Evolutionary conservation across 1,284 basidiomycete species (phyloP), one percentile per base, ranked within the genome.

Genomic region (Cutaneotrichosporon mucoides): DNA sequence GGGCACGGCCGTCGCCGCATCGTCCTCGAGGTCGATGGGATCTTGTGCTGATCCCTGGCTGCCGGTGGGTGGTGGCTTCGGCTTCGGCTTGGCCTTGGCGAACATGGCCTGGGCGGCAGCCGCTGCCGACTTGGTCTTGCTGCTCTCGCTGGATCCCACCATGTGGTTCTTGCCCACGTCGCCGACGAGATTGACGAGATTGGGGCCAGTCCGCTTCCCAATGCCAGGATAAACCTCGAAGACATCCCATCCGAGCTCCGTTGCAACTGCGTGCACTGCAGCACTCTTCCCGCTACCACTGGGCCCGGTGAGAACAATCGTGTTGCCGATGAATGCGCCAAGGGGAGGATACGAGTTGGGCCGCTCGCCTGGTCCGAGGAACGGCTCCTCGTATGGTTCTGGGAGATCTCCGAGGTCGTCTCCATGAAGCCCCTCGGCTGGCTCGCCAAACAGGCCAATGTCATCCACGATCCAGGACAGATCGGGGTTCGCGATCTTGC

Each of bases 141-240:
- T 24, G 24, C 52, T 60, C 49, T 62, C 60, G 42, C n/a, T 49
- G 44, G 63, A 54, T 47, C 42, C 42, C 41, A 95, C 86, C 61
- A 88, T 82, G 74, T 97, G 94, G 74, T 97, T 99, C 77, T 85
- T 89, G 9, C 90, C 90, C 1, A 97, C 90, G 66, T 96, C 92
- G 9, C 96, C 96, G 24, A 99, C 86, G 60, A 95, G 83, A 55
- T 83, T 81, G 56, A 89, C 85, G 59, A 99, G 79, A 63, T 86
- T 90, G 40, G 86, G 82, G 2, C 89, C 90, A 47, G 85, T 89
- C 24, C 96, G 84, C 70, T 85, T 88, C 33, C 91, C 91, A 60
- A 94, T 87, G 4, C 96, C 96, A n/a, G 96, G 89, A 77, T 93
- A 91, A 8, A 99, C 90, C 76, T 99, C 96, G 71, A 99, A 97